phyloP scores from a whole-genome alignment of 2,329 filamentous ascomycete species.

The Dryadomyces quercus-mongolicae region DNA sequence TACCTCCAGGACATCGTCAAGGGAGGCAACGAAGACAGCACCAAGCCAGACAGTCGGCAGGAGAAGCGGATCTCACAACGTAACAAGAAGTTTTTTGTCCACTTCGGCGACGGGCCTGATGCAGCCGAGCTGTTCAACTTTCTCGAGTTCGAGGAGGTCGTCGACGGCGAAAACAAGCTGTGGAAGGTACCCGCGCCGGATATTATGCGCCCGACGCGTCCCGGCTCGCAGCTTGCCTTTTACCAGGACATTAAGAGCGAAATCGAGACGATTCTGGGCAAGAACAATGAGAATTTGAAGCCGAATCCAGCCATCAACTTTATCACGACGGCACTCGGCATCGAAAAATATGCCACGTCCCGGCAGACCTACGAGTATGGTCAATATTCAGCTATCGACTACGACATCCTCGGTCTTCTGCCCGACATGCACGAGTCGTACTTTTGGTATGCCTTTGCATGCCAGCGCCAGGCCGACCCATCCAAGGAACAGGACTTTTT shows the following conservation, averaged over 20 bases:
- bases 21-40: slow-evolving; percentile 21
- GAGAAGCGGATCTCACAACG: slow-evolving; percentile 35
- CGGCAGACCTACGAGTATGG: background rate
- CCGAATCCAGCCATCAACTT: slow-evolving; percentile 17
- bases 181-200: slow-evolving; percentile 23
- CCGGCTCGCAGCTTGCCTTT: slow-evolving; percentile 31
- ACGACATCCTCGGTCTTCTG: slow-evolving; percentile 14
- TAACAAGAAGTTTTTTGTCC: slow-evolving; percentile 43
- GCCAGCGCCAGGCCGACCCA: slow-evolving; percentile 15
- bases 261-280: slow-evolving; percentile 26
- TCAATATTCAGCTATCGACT: slow-evolving; percentile 9
- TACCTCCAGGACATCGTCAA: slow-evolving; percentile 37
- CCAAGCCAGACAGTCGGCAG: slow-evolving; percentile 13
- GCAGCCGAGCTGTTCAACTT: slow-evolving; percentile 35
- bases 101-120: slow-evolving; percentile 33
- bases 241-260: slow-evolving; percentile 37
- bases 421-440: slow-evolving; percentile 14
- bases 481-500: slow-evolving; percentile 9
- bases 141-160: slow-evolving; percentile 34
- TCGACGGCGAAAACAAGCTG: slow-evolving; percentile 26
- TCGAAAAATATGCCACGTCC: slow-evolving; percentile 7
- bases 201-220: slow-evolving; percentile 24
- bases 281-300: slow-evolving; percentile 10
- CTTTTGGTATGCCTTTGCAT: slow-evolving; percentile 17
- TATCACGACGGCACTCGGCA: slow-evolving; percentile 11